A percentile compares a stretch with the other conserved stretches of the same genome.
Conservation (phyloP, 352 stramenopile species). For the Phytophthora rubi region DNA sequence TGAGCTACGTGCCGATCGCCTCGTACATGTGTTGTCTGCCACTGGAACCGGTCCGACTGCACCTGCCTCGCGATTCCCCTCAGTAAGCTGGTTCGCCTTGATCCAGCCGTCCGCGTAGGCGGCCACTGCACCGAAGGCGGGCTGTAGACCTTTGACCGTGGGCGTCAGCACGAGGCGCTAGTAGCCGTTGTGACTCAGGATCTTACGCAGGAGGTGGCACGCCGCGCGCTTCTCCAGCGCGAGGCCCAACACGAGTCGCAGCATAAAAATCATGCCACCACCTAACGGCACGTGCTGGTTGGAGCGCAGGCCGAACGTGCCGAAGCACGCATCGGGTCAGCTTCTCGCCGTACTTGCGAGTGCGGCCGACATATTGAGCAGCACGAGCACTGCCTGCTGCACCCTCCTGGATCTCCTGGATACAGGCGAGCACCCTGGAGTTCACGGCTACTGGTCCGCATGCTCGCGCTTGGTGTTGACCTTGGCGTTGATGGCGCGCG, state of each 20-base stretch:
- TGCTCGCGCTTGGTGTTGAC: constrained; percentile 12
- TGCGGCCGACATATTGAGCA: constrained; percentile 12
- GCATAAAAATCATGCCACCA: no score
- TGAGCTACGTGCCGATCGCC: constrained; percentile 11
- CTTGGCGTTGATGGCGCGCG: constrained; percentile 4
- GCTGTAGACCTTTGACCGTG: constrained; percentile 4
- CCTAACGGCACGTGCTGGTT: no score
- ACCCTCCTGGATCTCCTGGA: constrained; percentile 11
- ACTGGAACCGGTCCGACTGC: constrained; percentile 15
- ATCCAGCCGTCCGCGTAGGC: constrained; percentile 1
- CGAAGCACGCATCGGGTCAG: not conserved
- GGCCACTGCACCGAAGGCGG: not conserved
- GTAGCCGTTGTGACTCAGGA: constrained; percentile 8
- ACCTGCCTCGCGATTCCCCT: constrained; percentile 1
- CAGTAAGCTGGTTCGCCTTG: not conserved
- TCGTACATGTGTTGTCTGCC: constrained; percentile 13
- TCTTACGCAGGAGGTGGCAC: not conserved
- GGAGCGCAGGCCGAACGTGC: not conserved
- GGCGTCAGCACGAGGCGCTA: constrained; percentile 7
- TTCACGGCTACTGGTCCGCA: constrained; percentile 8
- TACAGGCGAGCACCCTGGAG: constrained; percentile 4
- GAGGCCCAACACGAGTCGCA: no score
- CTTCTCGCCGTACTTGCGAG: constrained; percentile 19
- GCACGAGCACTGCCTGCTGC: constrained; percentile 1
- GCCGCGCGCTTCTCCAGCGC: no score